Base-by-base conservation (phyloP, 2,329 filamentous ascomycete species). In the Aspergillus phoenicis region DNA sequence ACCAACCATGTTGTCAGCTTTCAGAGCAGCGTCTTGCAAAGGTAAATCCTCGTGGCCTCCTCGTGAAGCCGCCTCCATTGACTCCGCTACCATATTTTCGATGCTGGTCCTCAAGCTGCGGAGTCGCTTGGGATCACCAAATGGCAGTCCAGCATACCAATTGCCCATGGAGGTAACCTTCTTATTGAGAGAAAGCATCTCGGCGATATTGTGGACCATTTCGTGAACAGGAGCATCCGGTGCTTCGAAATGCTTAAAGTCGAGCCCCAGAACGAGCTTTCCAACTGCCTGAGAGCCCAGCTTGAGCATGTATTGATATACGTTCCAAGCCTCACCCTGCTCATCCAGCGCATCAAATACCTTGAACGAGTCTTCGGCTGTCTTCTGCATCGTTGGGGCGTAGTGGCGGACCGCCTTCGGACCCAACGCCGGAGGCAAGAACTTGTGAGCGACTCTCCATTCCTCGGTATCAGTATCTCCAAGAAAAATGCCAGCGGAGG, bases 321-420 rank as follows among this genome's bases (percentile, higher is more conserved):
- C 80, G 60, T 83, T 83, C 73, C 75, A 81, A 0, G 80, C 76
- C 59, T 80, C 73, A 0, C 66, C 74, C n/a, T 70, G 70, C 28
- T 80, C 71, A 63, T 86, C 84, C 0, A 88, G 75, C 53, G 71
- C 60, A 52, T 82, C 80, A 52, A 82, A 81, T 1, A 81, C 75
- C 5, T 74, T 76, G 67, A 83, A 87, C 0, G 82, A 71, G n/a
- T 81, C 75, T 64, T 85, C 80, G 1, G 85, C 78, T 0, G 81
- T 82, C 52, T 77, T 71, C 63, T 87, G 84, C 84, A 89, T 88
- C 0, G 78, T 81, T 0, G 85, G 84, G 0, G 84, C 80, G 62
- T 88, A 88, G 64, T 88, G 86, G 0, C 83, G 77, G 4, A 88
- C 84, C 0, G 86, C 86, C 68, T 85, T 87, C 38, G 85, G 85